These are phyloP conservation scores for Saturnispora besseyi DNA, from an alignment of 805 yeast genomes.

Conservation along the genomic window DNA sequence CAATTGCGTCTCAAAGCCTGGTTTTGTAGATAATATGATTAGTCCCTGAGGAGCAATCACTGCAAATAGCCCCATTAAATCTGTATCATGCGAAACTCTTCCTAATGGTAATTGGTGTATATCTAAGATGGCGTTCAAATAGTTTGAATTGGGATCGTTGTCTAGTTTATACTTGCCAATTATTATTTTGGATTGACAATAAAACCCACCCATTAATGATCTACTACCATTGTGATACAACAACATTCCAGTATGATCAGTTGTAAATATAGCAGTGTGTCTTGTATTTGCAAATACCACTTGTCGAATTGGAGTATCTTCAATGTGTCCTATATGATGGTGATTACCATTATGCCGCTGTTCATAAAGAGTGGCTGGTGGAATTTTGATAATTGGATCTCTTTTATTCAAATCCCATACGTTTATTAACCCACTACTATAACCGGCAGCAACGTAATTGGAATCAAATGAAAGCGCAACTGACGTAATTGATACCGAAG, in stretches of 20 bases:
- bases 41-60: conserved; percentile 44
- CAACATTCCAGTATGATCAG: conserved; percentile 49
- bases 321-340: conserved; percentile 27
- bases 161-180: conserved; percentile 37
- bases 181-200: conserved; percentile 39
- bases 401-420: conserved; percentile 53
- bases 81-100: conserved; percentile 37
- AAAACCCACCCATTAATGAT: conserved; percentile 46
- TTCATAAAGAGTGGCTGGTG: conserved; percentile 24
- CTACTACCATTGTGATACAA: conserved; percentile 57
- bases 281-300: conserved; percentile 41
- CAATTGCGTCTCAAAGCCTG: conserved; percentile 44
- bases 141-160: conserved; percentile 1
- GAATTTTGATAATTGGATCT: conserved; percentile 23
- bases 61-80: conserved; percentile 50
- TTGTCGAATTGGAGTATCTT: conserved; percentile 32
- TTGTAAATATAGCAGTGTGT: conserved; percentile 46
- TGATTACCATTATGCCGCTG: conserved; percentile 15
- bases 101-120: conserved; percentile 55
- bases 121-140: conserved; percentile 26
- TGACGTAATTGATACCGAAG: conserved; percentile 42
- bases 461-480: conserved; percentile 62
- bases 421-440: conserved; percentile 50
- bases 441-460: conserved; percentile 61
- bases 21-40: conserved; percentile 45